These are phyloP conservation scores for Lepidium didymum DNA, from an alignment of 345 rosid genomes.

Conservation along the genomic window DNA sequence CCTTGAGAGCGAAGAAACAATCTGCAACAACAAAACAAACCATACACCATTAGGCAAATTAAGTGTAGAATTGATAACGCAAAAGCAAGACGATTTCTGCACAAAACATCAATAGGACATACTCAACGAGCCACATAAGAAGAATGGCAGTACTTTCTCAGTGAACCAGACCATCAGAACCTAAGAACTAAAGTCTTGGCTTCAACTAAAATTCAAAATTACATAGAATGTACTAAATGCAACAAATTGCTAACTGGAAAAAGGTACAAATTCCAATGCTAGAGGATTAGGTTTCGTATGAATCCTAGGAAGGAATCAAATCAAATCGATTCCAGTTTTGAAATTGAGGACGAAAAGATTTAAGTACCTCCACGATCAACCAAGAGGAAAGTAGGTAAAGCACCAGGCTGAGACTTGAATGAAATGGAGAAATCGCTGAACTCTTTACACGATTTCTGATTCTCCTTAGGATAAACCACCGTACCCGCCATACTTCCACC, in stretches of 20 bases:
- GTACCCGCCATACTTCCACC: slow-evolving; percentile 99
- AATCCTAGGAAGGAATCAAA: neutral
- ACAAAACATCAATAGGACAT: neutral
- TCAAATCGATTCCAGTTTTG: neutral
- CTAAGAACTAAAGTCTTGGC: too few relatives aligned
- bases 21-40: slow-evolving; percentile 34
- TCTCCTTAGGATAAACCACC: slow-evolving; percentile 63
- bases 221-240: neutral
- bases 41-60: neutral
- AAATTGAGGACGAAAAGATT: neutral
- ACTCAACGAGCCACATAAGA: neutral
- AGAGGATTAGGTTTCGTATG: neutral
- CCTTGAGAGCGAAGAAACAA: slow-evolving; percentile 94
- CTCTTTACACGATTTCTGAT: slow-evolving; percentile 65
- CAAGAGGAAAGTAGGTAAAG: slow-evolving; percentile 73
- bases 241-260: neutral
- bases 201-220: neutral
- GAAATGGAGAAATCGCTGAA: slow-evolving; percentile 58
- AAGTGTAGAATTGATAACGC: neutral
- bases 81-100: neutral
- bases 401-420: slow-evolving; percentile 66
- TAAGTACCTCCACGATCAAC: slow-evolving; percentile 88
- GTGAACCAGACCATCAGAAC: neutral
- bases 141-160: neutral
- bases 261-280: neutral